Percentiles rank a stretch among this genome's conserved stretches.
phyloP scores from a whole-genome alignment of 2,329 filamentous ascomycete species.

The Onygena corvina region DNA sequence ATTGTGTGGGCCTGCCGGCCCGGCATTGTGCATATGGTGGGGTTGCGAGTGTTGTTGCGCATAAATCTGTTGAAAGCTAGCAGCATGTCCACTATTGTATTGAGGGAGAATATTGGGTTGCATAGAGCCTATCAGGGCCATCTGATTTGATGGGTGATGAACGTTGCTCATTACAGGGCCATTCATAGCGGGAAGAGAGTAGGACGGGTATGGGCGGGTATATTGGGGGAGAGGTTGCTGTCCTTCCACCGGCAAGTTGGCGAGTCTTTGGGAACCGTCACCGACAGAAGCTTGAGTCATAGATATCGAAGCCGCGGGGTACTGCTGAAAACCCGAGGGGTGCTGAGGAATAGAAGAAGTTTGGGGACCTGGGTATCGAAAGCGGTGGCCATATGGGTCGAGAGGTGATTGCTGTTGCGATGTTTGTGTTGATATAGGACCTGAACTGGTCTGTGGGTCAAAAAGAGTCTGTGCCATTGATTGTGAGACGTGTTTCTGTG shows the following conservation, averaged over 20 bases:
- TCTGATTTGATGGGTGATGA: conserved; percentile 57
- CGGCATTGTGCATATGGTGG: conserved; percentile 34
- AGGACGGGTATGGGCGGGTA: conserved; percentile 37
- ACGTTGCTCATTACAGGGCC: conserved; percentile 68
- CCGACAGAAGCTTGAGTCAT: conserved; percentile 32
- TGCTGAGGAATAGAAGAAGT: conserved; percentile 40
- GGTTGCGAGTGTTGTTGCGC: conserved; percentile 35
- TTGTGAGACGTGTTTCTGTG: conserved; percentile 26
- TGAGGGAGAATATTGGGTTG: conserved; percentile 45
- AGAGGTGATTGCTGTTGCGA: conserved; percentile 44
- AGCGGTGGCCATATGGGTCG: conserved; percentile 49
- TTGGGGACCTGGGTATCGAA: conserved; percentile 31
- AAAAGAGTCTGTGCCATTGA: conserved; percentile 37
- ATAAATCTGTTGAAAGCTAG: conserved; percentile 50
- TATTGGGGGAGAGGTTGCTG: conserved; percentile 28
- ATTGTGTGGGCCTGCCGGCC: conserved; percentile 45
- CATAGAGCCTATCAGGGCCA: conserved; percentile 55
- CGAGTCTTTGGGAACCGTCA: conserved; percentile 40
- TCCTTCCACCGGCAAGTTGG: conserved; percentile 40
- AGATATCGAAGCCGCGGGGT: conserved; percentile 21
- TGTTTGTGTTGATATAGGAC: conserved; percentile 22
- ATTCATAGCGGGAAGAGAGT: conserved; percentile 50
- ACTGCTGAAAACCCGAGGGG: conserved; percentile 34
- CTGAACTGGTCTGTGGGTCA: conserved; percentile 33
- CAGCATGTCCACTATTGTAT: conserved; percentile 51